Percentiles rank a stretch among this genome's conserved stretches.
These are phyloP conservation scores for Penicillium atrosanguineum DNA, from an alignment of 495 filamentous ascomycete genomes.

Conservation along the genomic window DNA sequence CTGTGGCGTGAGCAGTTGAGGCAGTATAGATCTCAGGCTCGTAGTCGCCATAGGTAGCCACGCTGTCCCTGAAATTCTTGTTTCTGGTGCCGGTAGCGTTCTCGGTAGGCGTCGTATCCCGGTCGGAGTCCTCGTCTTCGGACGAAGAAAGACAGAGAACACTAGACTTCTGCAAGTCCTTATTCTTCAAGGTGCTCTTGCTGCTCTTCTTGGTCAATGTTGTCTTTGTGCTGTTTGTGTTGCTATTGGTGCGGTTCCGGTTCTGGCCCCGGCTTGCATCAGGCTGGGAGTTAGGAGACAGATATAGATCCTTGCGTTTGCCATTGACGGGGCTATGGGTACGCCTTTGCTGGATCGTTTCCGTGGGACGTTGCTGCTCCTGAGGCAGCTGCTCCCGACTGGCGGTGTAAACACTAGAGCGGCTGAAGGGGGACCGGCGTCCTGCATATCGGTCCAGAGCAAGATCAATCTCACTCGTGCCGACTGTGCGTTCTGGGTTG, in stretches of 20 bases:
- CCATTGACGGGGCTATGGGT: conserved; percentile 20
- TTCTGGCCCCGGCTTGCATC: neutral
- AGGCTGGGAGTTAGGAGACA: conserved; percentile 17
- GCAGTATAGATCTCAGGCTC: conserved; percentile 45
- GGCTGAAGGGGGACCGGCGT: conserved; percentile 24
- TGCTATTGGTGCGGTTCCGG: conserved; percentile 11
- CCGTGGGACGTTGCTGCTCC: conserved; percentile 20
- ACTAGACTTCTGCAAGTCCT: conserved; percentile 50
- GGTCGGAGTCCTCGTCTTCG: conserved; percentile 47
- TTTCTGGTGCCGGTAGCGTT: conserved; percentile 5
- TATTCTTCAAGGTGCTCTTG: conserved; percentile 43
- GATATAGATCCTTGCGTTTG: conserved; percentile 21
- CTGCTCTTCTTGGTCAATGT: conserved; percentile 40
- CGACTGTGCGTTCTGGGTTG: conserved; percentile 32
- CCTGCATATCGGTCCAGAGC: conserved; percentile 36
- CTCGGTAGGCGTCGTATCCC: conserved; percentile 14
- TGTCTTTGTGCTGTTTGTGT: conserved; percentile 17
- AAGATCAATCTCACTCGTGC: conserved; percentile 39
- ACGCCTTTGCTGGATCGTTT: conserved; percentile 16
- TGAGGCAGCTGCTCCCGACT: conserved; percentile 27
- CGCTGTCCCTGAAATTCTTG: conserved; percentile 33
- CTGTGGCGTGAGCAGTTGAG: conserved; percentile 19
- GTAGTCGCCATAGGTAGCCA: conserved; percentile 37
- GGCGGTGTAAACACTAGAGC: conserved; percentile 20
- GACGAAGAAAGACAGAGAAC: conserved; percentile 58